Evolutionary conservation across 352 stramenopile genomes (phyloP), one percentile per base, ranked within the genome.

Genomic region (Pythium sp.): DNA sequence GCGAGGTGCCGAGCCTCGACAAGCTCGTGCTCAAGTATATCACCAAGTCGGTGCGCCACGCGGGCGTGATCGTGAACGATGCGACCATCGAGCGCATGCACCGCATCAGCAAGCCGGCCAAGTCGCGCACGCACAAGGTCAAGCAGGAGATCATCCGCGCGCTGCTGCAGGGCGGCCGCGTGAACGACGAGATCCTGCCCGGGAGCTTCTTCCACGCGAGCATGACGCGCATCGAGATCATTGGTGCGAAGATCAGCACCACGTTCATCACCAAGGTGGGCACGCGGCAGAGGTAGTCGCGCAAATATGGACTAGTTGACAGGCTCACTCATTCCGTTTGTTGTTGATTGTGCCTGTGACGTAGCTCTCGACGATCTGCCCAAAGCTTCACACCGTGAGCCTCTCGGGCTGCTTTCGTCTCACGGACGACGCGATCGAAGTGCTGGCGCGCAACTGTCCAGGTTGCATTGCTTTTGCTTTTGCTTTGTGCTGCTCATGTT

Each of bases 11-110:
- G 62, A 64, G 78, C 73, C 84, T 96, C 61, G 87, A 95, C 61
- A 85, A 91, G 73, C 77, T 95, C 74, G 84, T 96, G 81, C 81
- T 96, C 76, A 96, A 96, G 83, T 92, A 84, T 71, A 87, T 96
- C 67, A 81, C 87, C 81, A 96, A 96, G 84, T 84, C 87, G 24
- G 85, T 78, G 62, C 77, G 86, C 12, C 74, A 89, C 46, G 68
- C 80, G 58, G 70, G 77, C 32, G 46, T 80, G 34, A 93, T 95
- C 59, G 69, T 96, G 30, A 96, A 88, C 64, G 82, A 93, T 32
- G 65, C 72, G 28, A 90, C 83, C 30, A 60, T 96, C 55, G 80
- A 76, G 68, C 77, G 84, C 56, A 76, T 81, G 47, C 85, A 96
- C 64, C 80, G 82, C 62, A 93, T 96, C 64, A 67, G 68, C 24